phyloP scores from a whole-genome alignment of 345 rosid species.

The Draba incana region DNA sequence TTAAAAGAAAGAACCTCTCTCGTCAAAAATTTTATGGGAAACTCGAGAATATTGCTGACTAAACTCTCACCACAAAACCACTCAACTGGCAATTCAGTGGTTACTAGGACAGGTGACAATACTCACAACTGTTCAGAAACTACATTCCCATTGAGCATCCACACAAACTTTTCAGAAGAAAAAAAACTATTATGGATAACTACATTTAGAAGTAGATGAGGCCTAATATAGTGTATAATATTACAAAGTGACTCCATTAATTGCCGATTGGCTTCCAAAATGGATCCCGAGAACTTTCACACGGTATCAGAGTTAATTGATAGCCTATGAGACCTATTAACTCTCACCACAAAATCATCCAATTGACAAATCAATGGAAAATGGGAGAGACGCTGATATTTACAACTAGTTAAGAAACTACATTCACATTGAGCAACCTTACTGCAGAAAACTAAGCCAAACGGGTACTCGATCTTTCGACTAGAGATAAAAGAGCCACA shows the following conservation, averaged over 20 bases:
- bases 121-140: background rate
- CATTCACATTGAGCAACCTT: slow-evolving; percentile 17
- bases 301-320: too few species aligned
- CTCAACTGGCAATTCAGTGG: background rate
- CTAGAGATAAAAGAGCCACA: too few species aligned
- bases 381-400: background rate
- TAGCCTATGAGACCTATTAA: too few species aligned
- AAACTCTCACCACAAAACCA: slow-evolving; percentile 1
- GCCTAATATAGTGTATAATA: too few species aligned
- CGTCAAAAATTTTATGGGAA: background rate
- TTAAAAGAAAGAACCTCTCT: slow-evolving; percentile 16
- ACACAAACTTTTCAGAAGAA: background rate
- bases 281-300: too few species aligned
- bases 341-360: too few species aligned
- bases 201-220: too few species aligned
- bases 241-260: too few species aligned
- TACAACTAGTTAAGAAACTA: background rate
- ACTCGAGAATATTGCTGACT: slow-evolving; percentile 14
- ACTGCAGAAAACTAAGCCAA: background rate
- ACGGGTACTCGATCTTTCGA: too few species aligned
- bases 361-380: too few species aligned
- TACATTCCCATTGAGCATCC: slow-evolving; percentile 16
- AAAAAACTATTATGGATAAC: too few species aligned
- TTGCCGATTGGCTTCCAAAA: too few species aligned
- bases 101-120: background rate